Evolutionary conservation across 1,139 yeast genomes (phyloP), one percentile per base, ranked within the genome.

Genomic region (Magnusiomyces fungicola): DNA sequence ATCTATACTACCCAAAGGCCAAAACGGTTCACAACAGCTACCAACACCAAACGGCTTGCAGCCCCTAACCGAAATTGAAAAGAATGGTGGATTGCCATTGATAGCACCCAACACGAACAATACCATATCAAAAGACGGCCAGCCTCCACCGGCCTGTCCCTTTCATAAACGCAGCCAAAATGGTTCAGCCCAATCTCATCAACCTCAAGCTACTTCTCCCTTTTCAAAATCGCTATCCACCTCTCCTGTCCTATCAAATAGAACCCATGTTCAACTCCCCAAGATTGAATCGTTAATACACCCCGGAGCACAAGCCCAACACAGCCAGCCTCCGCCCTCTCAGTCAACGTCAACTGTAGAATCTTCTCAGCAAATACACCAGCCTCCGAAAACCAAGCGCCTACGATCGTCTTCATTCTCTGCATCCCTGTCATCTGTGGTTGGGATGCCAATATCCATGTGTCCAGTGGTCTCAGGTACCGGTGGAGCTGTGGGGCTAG

Each of bases 391-490:
- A 21, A 12, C 25, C 14, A 37, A 37, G n/a, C 41, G 41, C 22
- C 10, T 37, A n/a, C 41, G 41, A 3, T 21, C 41, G 3, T 27
- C 36, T 9, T 41, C 44, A 2, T 37, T 37, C 12, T 22, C 41
- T 21, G 16, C 34, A n/a, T 9, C 36, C 16, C 23, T 38, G 6
- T 38, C 29, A 7, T 38, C 41, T 9, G 24, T 38, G 10, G 33
- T 24, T 10, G 44, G 44, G 16, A 30, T 41, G 33, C 44, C 44
- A 2, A 29, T 41, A 12, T 41, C 44, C 16, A 41, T 41, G 44
- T 41, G 44, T 18, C 44, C 44, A 10, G 24, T 41, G 6, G 44
- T 41, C 24, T 41, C 44, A 5, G 44, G 44, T 14, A n/a, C 23
- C 19, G 24, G 23, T 27, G 22, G 23, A 24, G 33, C 14, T 7